These are phyloP conservation scores for Saturnispora zaruensis DNA, from an alignment of 805 yeast genomes.

Conservation along the genomic window DNA sequence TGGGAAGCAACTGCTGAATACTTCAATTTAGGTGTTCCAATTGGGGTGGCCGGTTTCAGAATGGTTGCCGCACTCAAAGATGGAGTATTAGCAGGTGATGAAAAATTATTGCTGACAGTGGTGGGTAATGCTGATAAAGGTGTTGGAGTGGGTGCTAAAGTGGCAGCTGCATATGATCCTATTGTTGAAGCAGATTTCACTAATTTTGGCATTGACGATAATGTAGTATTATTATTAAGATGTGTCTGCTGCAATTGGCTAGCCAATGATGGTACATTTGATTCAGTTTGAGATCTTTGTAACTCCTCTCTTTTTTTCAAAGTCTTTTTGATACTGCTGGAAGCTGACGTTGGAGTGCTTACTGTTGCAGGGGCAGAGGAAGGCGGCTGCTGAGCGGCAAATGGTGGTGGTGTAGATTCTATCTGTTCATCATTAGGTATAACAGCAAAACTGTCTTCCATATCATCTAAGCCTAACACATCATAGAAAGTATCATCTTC, in stretches of 20 bases:
- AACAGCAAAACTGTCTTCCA: slow-evolving; percentile 18
- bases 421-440: slow-evolving; percentile 4
- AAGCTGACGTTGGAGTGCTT: background rate
- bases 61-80: background rate
- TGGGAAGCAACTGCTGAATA: slow-evolving; percentile 8
- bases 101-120: slow-evolving; percentile 12
- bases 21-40: slow-evolving; percentile 7
- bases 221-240: slow-evolving; percentile 19
- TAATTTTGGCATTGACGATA: slow-evolving; percentile 9
- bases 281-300: slow-evolving; percentile 1
- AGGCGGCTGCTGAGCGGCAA: slow-evolving; percentile 7
- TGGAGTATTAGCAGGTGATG: background rate
- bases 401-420: slow-evolving; percentile 3
- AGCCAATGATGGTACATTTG: slow-evolving; percentile 5
- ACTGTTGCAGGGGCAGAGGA: slow-evolving; percentile 8
- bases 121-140: slow-evolving; percentile 19
- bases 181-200: background rate
- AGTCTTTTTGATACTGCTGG: background rate
- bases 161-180: background rate
- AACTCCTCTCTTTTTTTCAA: slow-evolving; percentile 6
- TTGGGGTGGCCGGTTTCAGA: slow-evolving; percentile 6
- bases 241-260: slow-evolving; percentile 20
- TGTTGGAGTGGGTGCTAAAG: background rate
- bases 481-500: slow-evolving; percentile 94
- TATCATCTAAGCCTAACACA: slow-evolving; percentile 59